These are phyloP conservation scores for Zygotorulaspora sp. DNA, from an alignment of 805 yeast genomes.

Conservation along the genomic window DNA sequence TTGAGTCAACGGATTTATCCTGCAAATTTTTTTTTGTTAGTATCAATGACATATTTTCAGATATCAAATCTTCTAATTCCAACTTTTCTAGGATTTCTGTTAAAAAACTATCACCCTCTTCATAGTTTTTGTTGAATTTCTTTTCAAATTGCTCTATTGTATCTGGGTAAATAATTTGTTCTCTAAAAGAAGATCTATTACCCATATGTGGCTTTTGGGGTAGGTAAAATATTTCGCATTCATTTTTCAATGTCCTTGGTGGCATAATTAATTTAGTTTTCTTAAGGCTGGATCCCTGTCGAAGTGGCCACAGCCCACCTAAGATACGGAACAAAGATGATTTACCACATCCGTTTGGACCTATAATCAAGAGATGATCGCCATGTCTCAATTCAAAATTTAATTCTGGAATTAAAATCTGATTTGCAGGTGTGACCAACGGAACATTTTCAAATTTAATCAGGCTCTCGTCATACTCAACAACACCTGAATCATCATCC, in stretches of 20 bases:
- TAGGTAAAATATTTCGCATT: constrained; percentile 63
- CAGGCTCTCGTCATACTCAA: constrained; percentile 50
- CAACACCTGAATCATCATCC: constrained; percentile 19
- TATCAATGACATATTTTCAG: constrained; percentile 40
- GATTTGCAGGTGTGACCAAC: constrained; percentile 81
- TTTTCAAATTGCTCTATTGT: constrained; percentile 52
- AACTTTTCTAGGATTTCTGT: constrained; percentile 51
- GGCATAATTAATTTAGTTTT: constrained; percentile 41
- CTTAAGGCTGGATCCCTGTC: constrained; percentile 50
- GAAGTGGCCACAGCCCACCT: constrained; percentile 91
- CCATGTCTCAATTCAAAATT: constrained; percentile 74
- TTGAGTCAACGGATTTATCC: constrained; percentile 24
- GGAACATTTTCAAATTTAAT: constrained; percentile 72
- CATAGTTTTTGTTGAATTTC: constrained; percentile 28
- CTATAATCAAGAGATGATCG: constrained; percentile 81
- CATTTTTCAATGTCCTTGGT: constrained; percentile 27
- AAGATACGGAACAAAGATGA: constrained; percentile 85
- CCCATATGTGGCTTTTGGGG: constrained; percentile 91
- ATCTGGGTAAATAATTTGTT: constrained; percentile 87
- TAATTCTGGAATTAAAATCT: constrained; percentile 59
- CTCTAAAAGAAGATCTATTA: constrained; percentile 59
- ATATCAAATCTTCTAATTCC: constrained; percentile 54
- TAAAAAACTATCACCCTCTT: constrained; percentile 44
- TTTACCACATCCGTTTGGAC: constrained; percentile 96
- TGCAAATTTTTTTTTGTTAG: constrained; percentile 23